Conservation (phyloP, 1,284 basidiomycete species). For the Ganoderma multipileum region DNA sequence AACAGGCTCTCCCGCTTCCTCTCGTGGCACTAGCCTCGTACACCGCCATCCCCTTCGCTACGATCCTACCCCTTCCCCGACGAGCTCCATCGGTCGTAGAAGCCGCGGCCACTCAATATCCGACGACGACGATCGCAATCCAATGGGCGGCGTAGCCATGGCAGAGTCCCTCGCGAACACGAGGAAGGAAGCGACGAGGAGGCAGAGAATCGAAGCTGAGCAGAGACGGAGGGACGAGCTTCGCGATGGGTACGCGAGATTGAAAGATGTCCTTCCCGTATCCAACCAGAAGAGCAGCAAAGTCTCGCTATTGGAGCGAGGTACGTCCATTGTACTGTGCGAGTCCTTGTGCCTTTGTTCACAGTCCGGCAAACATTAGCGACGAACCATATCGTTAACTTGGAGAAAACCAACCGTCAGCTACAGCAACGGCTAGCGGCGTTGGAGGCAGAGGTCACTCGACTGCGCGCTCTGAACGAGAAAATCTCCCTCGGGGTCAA, state of each 20-base stretch:
- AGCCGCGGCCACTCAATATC: conserved; percentile 71
- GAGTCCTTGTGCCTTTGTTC: conserved; percentile 10
- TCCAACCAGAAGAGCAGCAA: conserved; percentile 91
- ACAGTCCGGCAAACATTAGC: conserved; percentile 47
- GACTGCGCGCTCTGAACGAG: conserved; percentile 77
- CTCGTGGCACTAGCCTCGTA: conserved; percentile 74
- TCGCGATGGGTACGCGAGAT: conserved; percentile 84
- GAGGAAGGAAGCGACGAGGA: conserved; percentile 83
- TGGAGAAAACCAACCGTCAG: conserved; percentile 74
- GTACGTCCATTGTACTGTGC: conserved; percentile 49
- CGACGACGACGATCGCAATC: conserved; percentile 80
- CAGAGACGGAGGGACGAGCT: conserved; percentile 87
- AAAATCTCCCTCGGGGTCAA: conserved; percentile 71
- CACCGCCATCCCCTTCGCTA: conserved; percentile 72
- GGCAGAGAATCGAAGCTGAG: conserved; percentile 86
- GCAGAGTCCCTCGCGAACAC: conserved; percentile 74
- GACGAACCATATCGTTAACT: conserved; percentile 73
- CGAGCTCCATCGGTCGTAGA: conserved; percentile 72
- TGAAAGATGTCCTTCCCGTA: conserved; percentile 85
- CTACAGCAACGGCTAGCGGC: conserved; percentile 67
- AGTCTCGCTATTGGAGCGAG: conserved; percentile 86
- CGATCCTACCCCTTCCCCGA: conserved; percentile 79
- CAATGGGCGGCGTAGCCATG: conserved; percentile 63
- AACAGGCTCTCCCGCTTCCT: conserved; percentile 76
- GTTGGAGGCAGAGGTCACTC: conserved; percentile 69